These are phyloP conservation scores for Papilionanthe hybrid DNA, from an alignment of 116 monocot genomes.

Conservation along the genomic window DNA sequence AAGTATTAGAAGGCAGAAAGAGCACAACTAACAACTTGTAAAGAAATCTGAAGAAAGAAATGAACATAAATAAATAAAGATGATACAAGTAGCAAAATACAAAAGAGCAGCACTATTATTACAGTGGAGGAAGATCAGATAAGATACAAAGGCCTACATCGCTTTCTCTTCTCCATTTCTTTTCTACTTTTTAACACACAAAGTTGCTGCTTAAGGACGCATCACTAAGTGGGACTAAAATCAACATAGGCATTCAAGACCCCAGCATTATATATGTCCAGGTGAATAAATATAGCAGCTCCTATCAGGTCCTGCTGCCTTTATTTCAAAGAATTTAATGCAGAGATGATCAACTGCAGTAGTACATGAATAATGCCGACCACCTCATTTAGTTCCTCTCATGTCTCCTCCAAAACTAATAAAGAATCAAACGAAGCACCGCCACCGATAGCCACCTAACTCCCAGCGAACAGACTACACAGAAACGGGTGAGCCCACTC, in stretches of 20 bases:
- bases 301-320: not conserved
- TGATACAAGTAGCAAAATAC: not conserved
- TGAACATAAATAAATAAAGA: slow-evolving; percentile 1
- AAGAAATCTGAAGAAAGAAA: not conserved
- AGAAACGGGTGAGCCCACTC: not conserved
- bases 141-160: not conserved
- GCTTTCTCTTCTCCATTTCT: not conserved
- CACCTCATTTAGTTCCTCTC: slow-evolving; percentile 1
- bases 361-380: slow-evolving; percentile 1
- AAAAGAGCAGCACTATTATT: slow-evolving; percentile 5
- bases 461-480: slow-evolving; percentile 10
- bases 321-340: slow-evolving; percentile 14
- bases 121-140: not conserved
- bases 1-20: not conserved
- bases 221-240: not conserved
- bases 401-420: slow-evolving; percentile 7
- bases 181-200: not conserved
- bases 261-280: not conserved
- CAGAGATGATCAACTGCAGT: slow-evolving; percentile 7
- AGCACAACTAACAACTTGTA: not conserved
- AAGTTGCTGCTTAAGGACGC: not conserved
- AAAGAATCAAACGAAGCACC: slow-evolving; percentile 13
- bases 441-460: not conserved
- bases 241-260: not conserved
- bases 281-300: slow-evolving; percentile 6